These are phyloP conservation scores for Penicillium verrucosum DNA, from an alignment of 2,329 filamentous ascomycete species.

Conservation along the genomic window DNA sequence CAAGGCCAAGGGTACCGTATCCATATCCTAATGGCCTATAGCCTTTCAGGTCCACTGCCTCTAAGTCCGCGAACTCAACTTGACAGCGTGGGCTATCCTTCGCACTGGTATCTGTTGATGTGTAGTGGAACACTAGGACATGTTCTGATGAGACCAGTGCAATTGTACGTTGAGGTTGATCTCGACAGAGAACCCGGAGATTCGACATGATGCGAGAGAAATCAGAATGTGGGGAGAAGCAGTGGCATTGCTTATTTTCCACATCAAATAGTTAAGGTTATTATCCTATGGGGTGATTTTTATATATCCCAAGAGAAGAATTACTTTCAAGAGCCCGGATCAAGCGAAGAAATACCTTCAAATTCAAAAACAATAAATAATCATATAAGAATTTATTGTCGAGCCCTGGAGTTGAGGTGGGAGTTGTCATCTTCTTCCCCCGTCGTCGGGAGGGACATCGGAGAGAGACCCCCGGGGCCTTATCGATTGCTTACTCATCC, in stretches of 20 bases:
- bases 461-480: slow-evolving; percentile 11
- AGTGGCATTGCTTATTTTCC: slow-evolving; percentile 4
- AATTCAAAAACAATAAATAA: not conserved
- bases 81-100: slow-evolving; percentile 64
- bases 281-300: slow-evolving; percentile 2
- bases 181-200: slow-evolving; percentile 78
- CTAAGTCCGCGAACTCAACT: slow-evolving; percentile 74
- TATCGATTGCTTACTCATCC: slow-evolving; percentile 23
- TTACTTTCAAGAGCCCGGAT: not conserved
- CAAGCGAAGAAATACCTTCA: not conserved
- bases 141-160: slow-evolving; percentile 77
- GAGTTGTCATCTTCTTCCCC: not conserved
- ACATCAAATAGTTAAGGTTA: not conserved
- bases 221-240: slow-evolving; percentile 1
- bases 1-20: slow-evolving; percentile 82
- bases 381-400: not conserved
- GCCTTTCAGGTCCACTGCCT: slow-evolving; percentile 65
- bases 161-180: slow-evolving; percentile 82
- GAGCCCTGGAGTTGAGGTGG: not conserved
- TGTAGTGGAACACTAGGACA: slow-evolving; percentile 81
- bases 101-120: slow-evolving; percentile 57
- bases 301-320: not conserved
- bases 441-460: not conserved
- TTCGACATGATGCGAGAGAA: slow-evolving; percentile 45
- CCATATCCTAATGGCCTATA: slow-evolving; percentile 76